phyloP scores from a whole-genome alignment of 345 rosid species.

The Euphorbia pulcherrima region DNA sequence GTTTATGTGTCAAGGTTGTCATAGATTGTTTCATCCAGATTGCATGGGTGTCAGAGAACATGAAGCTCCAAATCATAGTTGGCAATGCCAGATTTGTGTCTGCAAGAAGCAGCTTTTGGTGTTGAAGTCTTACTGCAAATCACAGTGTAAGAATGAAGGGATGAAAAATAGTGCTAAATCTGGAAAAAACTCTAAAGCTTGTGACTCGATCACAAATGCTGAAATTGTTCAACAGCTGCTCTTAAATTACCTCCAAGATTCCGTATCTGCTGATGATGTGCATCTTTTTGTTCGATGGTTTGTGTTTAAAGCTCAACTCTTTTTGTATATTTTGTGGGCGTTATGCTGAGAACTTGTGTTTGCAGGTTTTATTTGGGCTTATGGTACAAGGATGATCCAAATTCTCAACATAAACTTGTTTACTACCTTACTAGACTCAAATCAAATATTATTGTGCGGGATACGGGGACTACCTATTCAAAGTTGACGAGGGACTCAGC shows the following conservation, averaged over 20 bases:
- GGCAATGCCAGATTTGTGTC: conserved; percentile 78
- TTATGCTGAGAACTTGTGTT: conserved; percentile 18
- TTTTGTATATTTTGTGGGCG: conserved; percentile 16
- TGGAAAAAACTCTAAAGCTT: conserved; percentile 35
- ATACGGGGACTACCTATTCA: conserved; percentile 56
- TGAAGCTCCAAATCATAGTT: conserved; percentile 59
- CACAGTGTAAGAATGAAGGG: conserved; percentile 47
- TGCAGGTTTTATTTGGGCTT: conserved; percentile 92
- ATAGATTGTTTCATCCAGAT: conserved; percentile 73
- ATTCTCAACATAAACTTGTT: conserved; percentile 58
- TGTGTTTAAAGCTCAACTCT: conserved; percentile 28
- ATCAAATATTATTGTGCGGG: conserved; percentile 76
- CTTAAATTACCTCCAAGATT: conserved; percentile 86
- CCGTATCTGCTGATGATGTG: conserved; percentile 66
- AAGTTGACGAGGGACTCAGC: conserved; percentile 61
- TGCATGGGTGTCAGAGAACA: conserved; percentile 84
- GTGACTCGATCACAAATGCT: conserved; percentile 46
- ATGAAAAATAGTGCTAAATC: conserved; percentile 19
- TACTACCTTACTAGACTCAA: conserved; percentile 75
- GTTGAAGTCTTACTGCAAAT: conserved; percentile 68
- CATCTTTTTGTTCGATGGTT: conserved; percentile 88
- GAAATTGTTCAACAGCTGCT: conserved; percentile 89
- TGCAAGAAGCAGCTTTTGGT: conserved; percentile 83
- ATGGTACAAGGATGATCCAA: conserved; percentile 91
- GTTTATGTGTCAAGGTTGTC: conserved; percentile 75